Evolutionary conservation across 2,329 filamentous ascomycete genomes (phyloP), one percentile per base, ranked within the genome.

Genomic region (Sarocladium kiliense): DNA sequence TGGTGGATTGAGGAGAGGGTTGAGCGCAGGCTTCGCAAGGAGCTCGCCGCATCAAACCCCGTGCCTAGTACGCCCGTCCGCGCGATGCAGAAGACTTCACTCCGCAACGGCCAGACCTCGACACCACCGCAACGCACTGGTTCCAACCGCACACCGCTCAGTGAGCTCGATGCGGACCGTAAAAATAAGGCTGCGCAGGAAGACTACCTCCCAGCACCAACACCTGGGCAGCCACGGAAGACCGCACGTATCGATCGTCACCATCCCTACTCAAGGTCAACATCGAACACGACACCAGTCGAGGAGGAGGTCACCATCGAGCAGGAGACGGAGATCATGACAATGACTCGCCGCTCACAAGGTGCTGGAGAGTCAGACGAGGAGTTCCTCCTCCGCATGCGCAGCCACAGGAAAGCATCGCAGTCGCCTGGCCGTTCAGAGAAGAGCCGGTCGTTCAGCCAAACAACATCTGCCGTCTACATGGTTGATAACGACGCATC

Each of bases 1-100:
- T 99, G 94, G 94, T 97, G 92, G 90, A 82, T 94, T 65, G 91
- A 91, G 74, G 89, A 93, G 74, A 89, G 91, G 66, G 75, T 93
- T 56, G 88, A 91, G 70, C 84, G 80, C 55, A 84, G 80, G 68
- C 73, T 85, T 54, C 74, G 81, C 47, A 83, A 81, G 67, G 82
- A 86, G 66, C 74, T 82, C 64, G 75, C 80, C 23, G 72, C 75
- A 23, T 66, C 75, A 37, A 77, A 75, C 55, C 64, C 69, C 16
- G 66, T 72, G 23, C 82, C 83, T 50, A 84, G 76, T 71, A 87
- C 83, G 53, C 85, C 78, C 56, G 82, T 78, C 60, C 82, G 76
- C 68, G 80, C 79, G 62, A 84, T 80, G 75, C 82, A 81, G 58
- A 86, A 85, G 68, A 67, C 79, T 11, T 77, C 75, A 47, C 66